Conservation (phyloP, 371 early-diverging fungal species). For the Mortierella sp. region DNA sequence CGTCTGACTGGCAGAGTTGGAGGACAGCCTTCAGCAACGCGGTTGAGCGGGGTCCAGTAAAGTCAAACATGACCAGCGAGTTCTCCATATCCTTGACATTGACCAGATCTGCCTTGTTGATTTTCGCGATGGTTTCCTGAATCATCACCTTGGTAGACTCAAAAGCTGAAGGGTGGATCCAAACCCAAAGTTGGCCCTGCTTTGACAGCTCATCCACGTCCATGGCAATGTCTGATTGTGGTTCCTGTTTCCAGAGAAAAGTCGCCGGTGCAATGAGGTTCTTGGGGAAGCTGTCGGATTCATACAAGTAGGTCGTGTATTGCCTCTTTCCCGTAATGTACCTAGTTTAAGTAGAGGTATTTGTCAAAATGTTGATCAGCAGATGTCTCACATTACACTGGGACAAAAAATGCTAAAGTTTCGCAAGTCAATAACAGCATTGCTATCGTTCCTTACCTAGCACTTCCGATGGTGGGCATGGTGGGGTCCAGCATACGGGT, state of each 20-base stretch:
- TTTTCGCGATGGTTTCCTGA: slow-evolving; percentile 28
- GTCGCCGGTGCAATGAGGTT: slow-evolving; percentile 72
- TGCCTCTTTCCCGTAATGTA: slow-evolving; percentile 72
- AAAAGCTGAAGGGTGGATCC: slow-evolving; percentile 76
- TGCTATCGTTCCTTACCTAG: slow-evolving; percentile 59
- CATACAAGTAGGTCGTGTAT: slow-evolving; percentile 70
- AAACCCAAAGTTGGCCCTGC: slow-evolving; percentile 68
- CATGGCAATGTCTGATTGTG: background rate
- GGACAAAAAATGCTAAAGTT: too few relatives aligned
- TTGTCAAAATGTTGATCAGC: slow-evolving; percentile 7
- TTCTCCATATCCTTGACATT: slow-evolving; percentile 56
- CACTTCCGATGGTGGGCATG: slow-evolving; percentile 70
- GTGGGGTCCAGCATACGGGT: slow-evolving; percentile 73
- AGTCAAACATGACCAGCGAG: slow-evolving; percentile 74
- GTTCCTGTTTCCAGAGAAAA: slow-evolving; percentile 76
- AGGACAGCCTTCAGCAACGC: slow-evolving; percentile 72
- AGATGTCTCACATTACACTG: background rate
- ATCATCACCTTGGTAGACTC: slow-evolving; percentile 55
- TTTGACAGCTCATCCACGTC: slow-evolving; percentile 42
- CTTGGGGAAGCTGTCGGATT: slow-evolving; percentile 66
- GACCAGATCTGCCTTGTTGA: slow-evolving; percentile 24
- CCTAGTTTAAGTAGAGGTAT: slow-evolving; percentile 59
- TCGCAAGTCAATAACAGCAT: too few relatives aligned
- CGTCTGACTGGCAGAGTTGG: slow-evolving; percentile 16
- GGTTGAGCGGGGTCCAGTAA: slow-evolving; percentile 85